Base-by-base conservation (phyloP, 1,284 basidiomycete genomes). In the Singerocomus inundabilis region DNA sequence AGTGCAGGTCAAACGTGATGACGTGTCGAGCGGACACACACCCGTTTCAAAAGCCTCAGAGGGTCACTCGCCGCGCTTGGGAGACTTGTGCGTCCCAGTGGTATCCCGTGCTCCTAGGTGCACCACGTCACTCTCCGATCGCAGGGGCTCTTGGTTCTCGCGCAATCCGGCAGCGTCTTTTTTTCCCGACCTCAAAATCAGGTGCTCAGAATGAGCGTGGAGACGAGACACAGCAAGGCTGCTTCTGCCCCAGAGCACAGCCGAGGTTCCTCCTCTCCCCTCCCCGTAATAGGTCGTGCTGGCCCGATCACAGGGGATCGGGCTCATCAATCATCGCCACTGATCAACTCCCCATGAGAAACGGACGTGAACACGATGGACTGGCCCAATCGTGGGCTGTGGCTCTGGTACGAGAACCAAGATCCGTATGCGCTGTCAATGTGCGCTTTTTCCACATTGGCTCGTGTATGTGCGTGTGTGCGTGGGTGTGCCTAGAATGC, bases 191-290 rank as follows among this genome's bases (percentile, higher is more conserved):
- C 31, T 21, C 35, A 12, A 35, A 31, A 33, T 61, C 63, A 70
- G 49, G 52, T 61, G 34, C 36, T 36, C 49, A 60, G 18, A 72
- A 61, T 75, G 41, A n/a, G 26, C 37, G 36, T n/a, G 16, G 24
- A 42, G 48, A 25, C 36, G 72, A 76, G 46, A 80, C 78, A 0
- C 79, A 80, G 57, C 63, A 4, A 34, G 38, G 66, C 57, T 15
- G 31, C 5, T 28, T 51, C 42, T 46, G 21, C 24, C 24, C 33
- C 16, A 18, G 54, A 54, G 33, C 42, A 2, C 21, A 21, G 21
- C 21, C 21, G 21, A 21, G 21, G 21, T 21, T 21, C 21, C 21
- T 2, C 21, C 21, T 4, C 21, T 21, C 21, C 4, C 21, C 21
- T 21, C 21, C 21, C 21, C 21, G 21, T 21, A 36, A 37, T 21